phyloP scores from a whole-genome alignment of 2,329 filamentous ascomycete species.

The Diaporthe capsici region DNA sequence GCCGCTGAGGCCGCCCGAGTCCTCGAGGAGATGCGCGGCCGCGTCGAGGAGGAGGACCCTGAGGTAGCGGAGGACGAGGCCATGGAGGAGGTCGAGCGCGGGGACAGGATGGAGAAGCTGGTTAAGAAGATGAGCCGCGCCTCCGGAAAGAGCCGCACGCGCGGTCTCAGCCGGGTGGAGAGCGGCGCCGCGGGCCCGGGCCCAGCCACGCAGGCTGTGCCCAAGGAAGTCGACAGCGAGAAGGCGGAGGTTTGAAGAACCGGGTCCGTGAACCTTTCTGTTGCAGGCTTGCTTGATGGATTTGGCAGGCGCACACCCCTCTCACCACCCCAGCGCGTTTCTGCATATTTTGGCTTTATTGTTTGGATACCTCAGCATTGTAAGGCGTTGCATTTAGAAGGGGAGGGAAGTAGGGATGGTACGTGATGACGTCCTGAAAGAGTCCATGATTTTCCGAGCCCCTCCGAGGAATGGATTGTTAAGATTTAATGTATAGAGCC shows the following conservation, averaged over 20 bases:
- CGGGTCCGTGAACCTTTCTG: neutral
- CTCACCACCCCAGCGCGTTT: neutral
- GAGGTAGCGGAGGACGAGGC: conserved; percentile 39
- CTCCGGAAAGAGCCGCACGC: conserved; percentile 36
- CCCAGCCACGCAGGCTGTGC: neutral
- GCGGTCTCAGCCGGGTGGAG: conserved; percentile 13
- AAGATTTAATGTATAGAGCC: conserved; percentile 24
- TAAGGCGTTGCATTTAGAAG: conserved; percentile 39
- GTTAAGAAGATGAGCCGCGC: conserved; percentile 40
- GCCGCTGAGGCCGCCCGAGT: conserved; percentile 40
- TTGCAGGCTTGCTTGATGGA: neutral
- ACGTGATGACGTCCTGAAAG: neutral
- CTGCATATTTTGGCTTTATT: neutral
- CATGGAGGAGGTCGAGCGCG: conserved; percentile 38
- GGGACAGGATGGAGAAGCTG: conserved; percentile 38
- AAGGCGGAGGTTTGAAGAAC: conserved; percentile 27
- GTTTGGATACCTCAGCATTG: conserved; percentile 36
- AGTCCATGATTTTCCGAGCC: conserved; percentile 7
- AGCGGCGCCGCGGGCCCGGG: neutral
- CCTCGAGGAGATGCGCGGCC: conserved; percentile 38
- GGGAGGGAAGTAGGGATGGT: conserved; percentile 1
- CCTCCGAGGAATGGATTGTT: neutral
- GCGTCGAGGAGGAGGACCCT: neutral
- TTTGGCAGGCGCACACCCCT: neutral
- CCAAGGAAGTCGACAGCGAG: conserved; percentile 8